Evolutionary conservation across 2,329 filamentous ascomycete species (phyloP), one percentile per base, ranked within the genome.

Genomic region (Nothopassalora personata): DNA sequence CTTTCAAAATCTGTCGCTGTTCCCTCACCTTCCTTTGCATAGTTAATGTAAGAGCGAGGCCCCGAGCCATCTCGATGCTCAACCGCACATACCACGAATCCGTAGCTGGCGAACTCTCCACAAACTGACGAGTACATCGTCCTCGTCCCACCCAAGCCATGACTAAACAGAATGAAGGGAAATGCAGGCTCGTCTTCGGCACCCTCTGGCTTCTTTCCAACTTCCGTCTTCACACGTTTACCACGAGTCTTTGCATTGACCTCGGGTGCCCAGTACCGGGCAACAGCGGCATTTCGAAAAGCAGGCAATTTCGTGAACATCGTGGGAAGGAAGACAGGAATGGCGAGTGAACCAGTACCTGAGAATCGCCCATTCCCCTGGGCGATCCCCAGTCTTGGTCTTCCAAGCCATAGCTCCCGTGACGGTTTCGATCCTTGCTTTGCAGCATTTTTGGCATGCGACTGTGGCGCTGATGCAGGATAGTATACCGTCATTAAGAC

Each of bases 401-500:
- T 74, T 7, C 84, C 82, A 46, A 88, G 77, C 86, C 85, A 88
- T 6, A 84, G 81, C 54, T 83, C 79, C 5, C 85, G 77, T 18
- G 78, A 80, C 64, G 79, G 80, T 43, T 76, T 74, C 34, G 59
- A 60, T 3, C 66, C 58, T 19, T 63, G 59, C 19, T 60, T 62
- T 15, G 55, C 54, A 23, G 60, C 56, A 18, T 67, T 56, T 46
- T 74, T 75, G 31, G 71, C 67, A 1, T 78, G 74, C 23, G 72
- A 67, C 4, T 36, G 28, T 30, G 31, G 28, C 0, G 76, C 73
- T 18, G 69, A 64, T 48, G 82, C 80, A 1, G 85, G 86, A 68
- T 88, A 88, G 70, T 84, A 88, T n/a, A 88, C 71, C 0, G 81
- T 82, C 72, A 88, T 82, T 4, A 88, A 76, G 8, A 87, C 82